phyloP scores from a whole-genome alignment of 495 filamentous ascomycete genomes.

The Neurospora sp. region DNA sequence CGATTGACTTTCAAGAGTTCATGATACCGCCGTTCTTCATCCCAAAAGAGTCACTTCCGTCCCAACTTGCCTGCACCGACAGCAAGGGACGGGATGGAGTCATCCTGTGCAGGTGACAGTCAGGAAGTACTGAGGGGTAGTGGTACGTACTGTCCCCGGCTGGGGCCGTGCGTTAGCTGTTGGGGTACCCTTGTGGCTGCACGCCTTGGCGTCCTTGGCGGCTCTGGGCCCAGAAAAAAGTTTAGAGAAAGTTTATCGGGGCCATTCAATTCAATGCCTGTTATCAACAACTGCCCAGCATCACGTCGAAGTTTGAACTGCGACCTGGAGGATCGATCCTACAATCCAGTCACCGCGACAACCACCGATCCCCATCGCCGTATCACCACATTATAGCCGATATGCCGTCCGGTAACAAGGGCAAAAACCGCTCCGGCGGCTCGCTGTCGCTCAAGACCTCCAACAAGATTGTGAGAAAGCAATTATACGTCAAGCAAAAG shows the following conservation, averaged over 20 bases:
- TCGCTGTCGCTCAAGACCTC: constrained; percentile 20
- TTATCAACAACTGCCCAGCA: neutral
- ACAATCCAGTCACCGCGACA: neutral
- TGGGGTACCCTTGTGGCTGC: neutral
- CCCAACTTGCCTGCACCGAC: neutral
- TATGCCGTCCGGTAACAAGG: neutral
- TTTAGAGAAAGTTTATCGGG: neutral
- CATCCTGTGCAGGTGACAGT: neutral
- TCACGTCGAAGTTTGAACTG: neutral
- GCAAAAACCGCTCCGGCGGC: constrained; percentile 5
- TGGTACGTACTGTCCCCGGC: neutral
- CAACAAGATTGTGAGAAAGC: constrained; percentile 70
- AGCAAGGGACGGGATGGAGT: neutral
- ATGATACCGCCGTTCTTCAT: neutral
- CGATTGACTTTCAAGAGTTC: neutral
- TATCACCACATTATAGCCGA: neutral
- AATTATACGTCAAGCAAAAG: constrained; percentile 69
- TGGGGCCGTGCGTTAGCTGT: neutral
- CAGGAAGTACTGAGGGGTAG: neutral
- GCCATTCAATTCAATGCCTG: neutral
- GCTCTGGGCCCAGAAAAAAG: neutral
- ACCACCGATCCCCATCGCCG: neutral
- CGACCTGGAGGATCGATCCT: neutral
- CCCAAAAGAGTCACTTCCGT: neutral
- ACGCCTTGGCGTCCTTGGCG: neutral